Percentiles rank a stretch among this genome's conserved stretches.
Conservation (phyloP, 352 stramenopile genomes). For the Blastocystis sp. region DNA sequence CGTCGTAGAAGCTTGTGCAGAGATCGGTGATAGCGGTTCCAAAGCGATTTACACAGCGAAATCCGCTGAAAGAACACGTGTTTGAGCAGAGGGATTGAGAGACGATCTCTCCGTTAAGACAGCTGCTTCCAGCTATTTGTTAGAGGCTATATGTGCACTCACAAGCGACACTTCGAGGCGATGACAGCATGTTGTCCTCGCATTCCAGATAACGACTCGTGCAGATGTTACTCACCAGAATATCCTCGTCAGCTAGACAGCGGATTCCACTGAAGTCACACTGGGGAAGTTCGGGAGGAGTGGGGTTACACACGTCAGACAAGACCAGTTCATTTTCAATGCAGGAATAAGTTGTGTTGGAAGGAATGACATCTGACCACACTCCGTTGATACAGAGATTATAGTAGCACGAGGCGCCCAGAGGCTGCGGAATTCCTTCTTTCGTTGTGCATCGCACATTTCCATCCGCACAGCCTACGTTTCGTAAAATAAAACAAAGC, state of each 20-base stretch:
- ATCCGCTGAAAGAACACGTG: conserved; percentile 29
- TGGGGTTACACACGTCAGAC: neutral
- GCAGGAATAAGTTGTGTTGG: neutral
- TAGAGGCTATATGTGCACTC: neutral
- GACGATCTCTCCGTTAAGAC: conserved; percentile 52
- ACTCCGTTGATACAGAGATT: conserved; percentile 4
- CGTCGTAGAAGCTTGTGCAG: conserved; percentile 35
- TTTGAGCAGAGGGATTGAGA: neutral
- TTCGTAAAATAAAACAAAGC: neutral
- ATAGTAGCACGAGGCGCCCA: neutral
- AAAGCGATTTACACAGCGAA: conserved; percentile 18
- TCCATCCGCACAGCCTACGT: conserved; percentile 32
- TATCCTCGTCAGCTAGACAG: conserved; percentile 44
- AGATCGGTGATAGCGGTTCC: neutral
- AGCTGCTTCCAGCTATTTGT: conserved; percentile 9
- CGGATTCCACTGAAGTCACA: conserved; percentile 28
- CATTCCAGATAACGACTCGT: conserved; percentile 41
- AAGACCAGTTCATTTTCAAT: neutral
- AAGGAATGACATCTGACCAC: neutral
- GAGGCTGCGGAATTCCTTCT: conserved; percentile 29
- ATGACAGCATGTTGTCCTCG: neutral
- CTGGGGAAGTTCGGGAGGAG: neutral
- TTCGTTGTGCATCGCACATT: conserved; percentile 4
- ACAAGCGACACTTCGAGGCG: neutral
- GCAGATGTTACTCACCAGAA: conserved; percentile 19